phyloP scores from a whole-genome alignment of 2,329 filamentous ascomycete genomes.

The Myrmaecium sp. region DNA sequence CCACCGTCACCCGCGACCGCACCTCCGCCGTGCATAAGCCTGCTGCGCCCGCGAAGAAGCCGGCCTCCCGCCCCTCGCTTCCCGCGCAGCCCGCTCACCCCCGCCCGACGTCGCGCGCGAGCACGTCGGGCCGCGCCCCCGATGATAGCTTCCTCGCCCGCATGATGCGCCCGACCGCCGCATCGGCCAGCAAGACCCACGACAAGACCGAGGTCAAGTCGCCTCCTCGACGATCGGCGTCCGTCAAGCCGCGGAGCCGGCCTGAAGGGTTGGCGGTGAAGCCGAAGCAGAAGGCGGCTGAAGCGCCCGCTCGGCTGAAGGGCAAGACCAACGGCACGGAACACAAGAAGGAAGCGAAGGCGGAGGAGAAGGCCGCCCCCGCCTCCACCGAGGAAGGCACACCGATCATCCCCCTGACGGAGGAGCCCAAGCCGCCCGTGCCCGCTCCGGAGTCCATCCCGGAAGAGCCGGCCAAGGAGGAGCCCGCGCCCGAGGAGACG shows the following conservation, averaged over 20 bases:
- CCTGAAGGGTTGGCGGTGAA: conserved; percentile 6
- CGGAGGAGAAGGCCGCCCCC: conserved; percentile 2
- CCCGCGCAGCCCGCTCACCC: conserved; percentile 22
- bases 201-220: conserved; percentile 37
- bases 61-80: conserved; percentile 20
- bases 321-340: conserved; percentile 13
- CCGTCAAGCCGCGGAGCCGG: conserved; percentile 7
- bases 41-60: conserved; percentile 12
- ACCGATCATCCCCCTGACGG: background rate
- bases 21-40: conserved; percentile 12
- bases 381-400: background rate
- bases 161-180: conserved; percentile 63
- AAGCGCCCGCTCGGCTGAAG: too few species aligned
- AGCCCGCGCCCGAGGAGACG: conserved; percentile 2
- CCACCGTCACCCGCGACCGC: conserved; percentile 18
- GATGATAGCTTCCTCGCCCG: conserved; percentile 61
- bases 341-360: conserved; percentile 12
- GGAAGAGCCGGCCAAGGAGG: conserved; percentile 3
- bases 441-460: conserved; percentile 1
- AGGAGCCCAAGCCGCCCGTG: background rate
- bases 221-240: conserved; percentile 15
- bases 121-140: conserved; percentile 33
- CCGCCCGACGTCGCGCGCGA: conserved; percentile 33
- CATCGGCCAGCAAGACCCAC: conserved; percentile 48
- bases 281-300: too few species aligned